phyloP scores from a whole-genome alignment of 805 yeast species.

The baker's yeast (Saccharomyces cerevisiae) region DNA sequence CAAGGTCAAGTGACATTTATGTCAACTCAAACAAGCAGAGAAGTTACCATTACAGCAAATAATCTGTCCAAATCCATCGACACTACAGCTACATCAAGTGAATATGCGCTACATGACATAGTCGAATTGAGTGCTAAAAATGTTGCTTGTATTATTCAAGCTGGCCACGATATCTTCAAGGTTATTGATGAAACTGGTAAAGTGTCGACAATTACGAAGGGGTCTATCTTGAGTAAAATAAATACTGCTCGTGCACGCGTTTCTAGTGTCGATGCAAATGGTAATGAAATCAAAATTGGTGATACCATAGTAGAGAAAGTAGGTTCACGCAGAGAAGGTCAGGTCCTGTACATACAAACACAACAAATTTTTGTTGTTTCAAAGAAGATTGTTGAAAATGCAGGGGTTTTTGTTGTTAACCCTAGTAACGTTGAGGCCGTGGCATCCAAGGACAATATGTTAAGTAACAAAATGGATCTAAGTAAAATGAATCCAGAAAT shows the following conservation, averaged over 20 bases:
- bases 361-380: conserved; percentile 72
- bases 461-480: conserved; percentile 47
- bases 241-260: conserved; percentile 63
- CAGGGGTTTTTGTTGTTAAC: conserved; percentile 82
- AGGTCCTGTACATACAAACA: conserved; percentile 77
- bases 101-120: conserved; percentile 80
- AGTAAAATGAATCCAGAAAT: conserved; percentile 77
- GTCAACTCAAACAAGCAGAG: conserved; percentile 81
- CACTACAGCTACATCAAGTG: conserved; percentile 63
- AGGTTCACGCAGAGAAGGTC: conserved; percentile 85
- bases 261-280: conserved; percentile 81
- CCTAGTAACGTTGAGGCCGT: conserved; percentile 72
- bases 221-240: conserved; percentile 74
- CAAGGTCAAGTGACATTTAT: conserved; percentile 84
- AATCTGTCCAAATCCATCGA: conserved; percentile 89
- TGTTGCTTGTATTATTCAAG: conserved; percentile 83
- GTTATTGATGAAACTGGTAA: conserved; percentile 80
- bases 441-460: conserved; percentile 70
- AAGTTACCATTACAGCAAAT: conserved; percentile 86
- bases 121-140: conserved; percentile 79
- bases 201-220: conserved; percentile 59
- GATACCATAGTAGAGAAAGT: conserved; percentile 82
- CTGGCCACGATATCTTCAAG: conserved; percentile 79
- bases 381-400: conserved; percentile 69
- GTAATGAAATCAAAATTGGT: conserved; percentile 78